Conservation (phyloP, 768 basidiomycete genomes). For the Leccinum pellstonianum region DNA sequence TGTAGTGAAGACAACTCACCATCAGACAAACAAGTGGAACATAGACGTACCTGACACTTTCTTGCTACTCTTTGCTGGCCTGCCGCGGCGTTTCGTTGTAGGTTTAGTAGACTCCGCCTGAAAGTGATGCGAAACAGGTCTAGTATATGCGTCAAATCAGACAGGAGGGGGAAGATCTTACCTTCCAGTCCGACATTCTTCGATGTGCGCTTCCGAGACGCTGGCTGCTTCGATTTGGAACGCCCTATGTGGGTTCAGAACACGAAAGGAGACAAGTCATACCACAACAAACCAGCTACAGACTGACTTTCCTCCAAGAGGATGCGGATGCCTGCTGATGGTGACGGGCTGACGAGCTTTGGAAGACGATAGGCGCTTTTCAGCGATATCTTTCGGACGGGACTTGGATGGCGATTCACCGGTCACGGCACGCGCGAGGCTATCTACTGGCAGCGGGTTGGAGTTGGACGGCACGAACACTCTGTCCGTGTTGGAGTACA, state of each 20-base stretch:
- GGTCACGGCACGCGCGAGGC: conserved; percentile 48
- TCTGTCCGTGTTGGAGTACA: conserved; percentile 28
- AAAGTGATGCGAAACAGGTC: not conserved
- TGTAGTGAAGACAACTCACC: not conserved
- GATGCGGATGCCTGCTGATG: not conserved
- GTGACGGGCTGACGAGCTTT: conserved; percentile 4
- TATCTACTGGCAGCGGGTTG: conserved; percentile 48
- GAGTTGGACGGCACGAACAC: conserved; percentile 52
- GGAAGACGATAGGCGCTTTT: conserved; percentile 3
- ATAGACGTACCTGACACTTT: conserved; percentile 9
- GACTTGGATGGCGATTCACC: conserved; percentile 47
- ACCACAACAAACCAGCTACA: conserved; percentile 15
- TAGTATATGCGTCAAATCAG: not conserved
- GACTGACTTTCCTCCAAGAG: not conserved
- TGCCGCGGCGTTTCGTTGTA: conserved; percentile 17
- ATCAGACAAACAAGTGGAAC: not conserved
- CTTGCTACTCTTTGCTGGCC: conserved; percentile 13
- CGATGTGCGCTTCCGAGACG: too few species aligned
- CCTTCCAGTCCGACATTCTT: not conserved
- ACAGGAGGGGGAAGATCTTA: not conserved
- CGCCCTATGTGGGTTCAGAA: conserved; percentile 11
- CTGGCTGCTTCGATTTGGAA: too few species aligned
- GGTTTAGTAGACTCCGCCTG: conserved; percentile 7
- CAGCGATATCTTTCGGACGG: not conserved
- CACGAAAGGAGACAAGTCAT: not conserved